Base-by-base conservation (phyloP, 768 basidiomycete species). In the Boletellus sp. region DNA sequence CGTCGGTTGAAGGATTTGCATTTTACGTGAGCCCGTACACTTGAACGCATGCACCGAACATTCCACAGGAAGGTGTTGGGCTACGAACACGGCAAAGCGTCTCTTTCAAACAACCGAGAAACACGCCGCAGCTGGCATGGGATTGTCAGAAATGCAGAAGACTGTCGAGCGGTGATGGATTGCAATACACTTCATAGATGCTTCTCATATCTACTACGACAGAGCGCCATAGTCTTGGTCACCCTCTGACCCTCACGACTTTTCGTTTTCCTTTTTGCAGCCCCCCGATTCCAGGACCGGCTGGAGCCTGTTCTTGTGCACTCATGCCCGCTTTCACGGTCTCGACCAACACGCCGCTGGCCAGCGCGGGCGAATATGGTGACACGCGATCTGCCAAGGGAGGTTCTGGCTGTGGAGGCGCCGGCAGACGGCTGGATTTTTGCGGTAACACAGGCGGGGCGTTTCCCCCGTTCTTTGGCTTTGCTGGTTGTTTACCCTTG, bases 241-340 rank as follows among this genome's bases (percentile, higher is more conserved):
- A 85, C 40, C 79, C 83, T 54, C 85, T 76, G 12, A 91, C 85
- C 55, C 88, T 74, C 16, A 91, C 78, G 7, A 91, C 85, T 65
- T 87, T 90, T 70, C 86, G 72, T 65, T 90, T 90, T 31, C 87
- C 87, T 64, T 90, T 90, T 64, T 81, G 76, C 54, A 66, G 57
- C 4, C 62, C 62, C 2, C 64, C 56, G 4, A 55, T 42, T 43
- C 63, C 58, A 45, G 75, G 67, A 11, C 68, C 60, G 6, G 56
- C 53, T 13, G 73, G 68, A 37, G 74, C 74, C 45, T 77, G 76
- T 48, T 84, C 81, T 49, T 71, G 72, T 28, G 84, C 78, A 58
- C 77, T 89, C 81, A 93, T 84, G 1, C 90, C 91, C 0, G 90
- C 87, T 67, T 92, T 93, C 34, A 94, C 78, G 0, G 90, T 81